Evolutionary conservation across 2,329 filamentous ascomycete species (phyloP).

Genomic region (Microcyclospora tardicrescens): DNA sequence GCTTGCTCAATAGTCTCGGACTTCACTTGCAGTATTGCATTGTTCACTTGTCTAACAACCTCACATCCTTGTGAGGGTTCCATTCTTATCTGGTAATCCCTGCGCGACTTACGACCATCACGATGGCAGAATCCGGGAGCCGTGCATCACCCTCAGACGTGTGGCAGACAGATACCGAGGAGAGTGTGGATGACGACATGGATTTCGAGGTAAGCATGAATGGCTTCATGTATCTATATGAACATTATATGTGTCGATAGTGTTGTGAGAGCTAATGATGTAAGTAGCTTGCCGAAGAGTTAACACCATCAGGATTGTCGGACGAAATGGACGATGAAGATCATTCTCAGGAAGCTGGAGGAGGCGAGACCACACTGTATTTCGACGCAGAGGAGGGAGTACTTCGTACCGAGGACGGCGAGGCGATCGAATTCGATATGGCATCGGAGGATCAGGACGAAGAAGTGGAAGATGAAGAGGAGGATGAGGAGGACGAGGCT

Average conservation of each 20-base stretch:
- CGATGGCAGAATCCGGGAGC: too few species aligned
- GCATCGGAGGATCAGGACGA: slow-evolving; percentile 15
- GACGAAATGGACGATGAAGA: slow-evolving; percentile 30
- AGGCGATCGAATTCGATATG: slow-evolving; percentile 15
- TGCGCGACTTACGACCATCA: too few species aligned
- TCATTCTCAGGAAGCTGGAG: slow-evolving; percentile 28
- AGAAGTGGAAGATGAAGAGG: slow-evolving; percentile 13
- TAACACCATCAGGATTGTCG: slow-evolving; percentile 1
- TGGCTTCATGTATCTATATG: slow-evolving; percentile 1
- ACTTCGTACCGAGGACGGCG: slow-evolving; percentile 14
- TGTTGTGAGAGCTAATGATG: neutral
- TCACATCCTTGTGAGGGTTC: too few species aligned
- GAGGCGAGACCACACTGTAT: slow-evolving; percentile 26
- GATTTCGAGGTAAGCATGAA: slow-evolving; percentile 29
- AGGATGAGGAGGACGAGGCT: slow-evolving; percentile 20
- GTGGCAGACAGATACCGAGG: neutral
- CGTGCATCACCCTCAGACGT: too few species aligned
- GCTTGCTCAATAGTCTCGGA: too few species aligned
- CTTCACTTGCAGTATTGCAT: too few species aligned
- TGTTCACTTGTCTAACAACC: too few species aligned
- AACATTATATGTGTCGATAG: neutral
- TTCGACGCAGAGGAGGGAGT: slow-evolving; percentile 27
- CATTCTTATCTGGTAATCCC: too few species aligned
- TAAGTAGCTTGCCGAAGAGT: slow-evolving; percentile 9
- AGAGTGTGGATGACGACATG: slow-evolving; percentile 36